A percentile compares a stretch with the other conserved stretches of the same genome.
phyloP scores from a whole-genome alignment of 495 filamentous ascomycete genomes.

The Lichina pygmaea region DNA sequence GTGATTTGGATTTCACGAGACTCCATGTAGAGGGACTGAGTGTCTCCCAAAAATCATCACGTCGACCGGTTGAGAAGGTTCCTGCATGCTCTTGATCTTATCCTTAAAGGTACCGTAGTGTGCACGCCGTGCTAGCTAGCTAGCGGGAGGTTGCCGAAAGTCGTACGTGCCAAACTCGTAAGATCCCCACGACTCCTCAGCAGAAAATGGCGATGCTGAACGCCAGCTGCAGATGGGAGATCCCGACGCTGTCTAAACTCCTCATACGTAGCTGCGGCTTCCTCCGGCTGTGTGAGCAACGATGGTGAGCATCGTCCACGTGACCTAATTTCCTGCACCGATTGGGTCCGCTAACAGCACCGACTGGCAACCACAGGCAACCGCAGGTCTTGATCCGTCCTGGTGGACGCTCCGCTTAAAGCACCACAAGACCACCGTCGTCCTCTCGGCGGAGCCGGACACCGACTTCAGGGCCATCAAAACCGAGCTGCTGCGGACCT shows the following conservation, averaged over 20 bases:
- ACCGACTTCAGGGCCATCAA: slow-evolving; percentile 33
- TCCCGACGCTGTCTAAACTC: not conserved
- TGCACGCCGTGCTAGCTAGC: too few relatives aligned
- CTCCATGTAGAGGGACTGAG: too few relatives aligned
- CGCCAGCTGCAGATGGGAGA: not conserved
- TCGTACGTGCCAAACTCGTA: not conserved
- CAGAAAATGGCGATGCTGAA: not conserved
- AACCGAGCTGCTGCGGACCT: slow-evolving; percentile 30
- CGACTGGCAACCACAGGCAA: slow-evolving; percentile 1
- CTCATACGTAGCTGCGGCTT: not conserved
- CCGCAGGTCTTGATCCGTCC: not conserved
- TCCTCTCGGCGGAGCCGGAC: slow-evolving; percentile 37
- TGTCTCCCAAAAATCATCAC: too few relatives aligned
- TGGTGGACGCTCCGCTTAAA: slow-evolving; percentile 52
- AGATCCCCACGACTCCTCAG: not conserved
- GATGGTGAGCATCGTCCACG: too few relatives aligned
- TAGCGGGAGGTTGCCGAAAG: not conserved
- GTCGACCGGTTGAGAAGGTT: too few relatives aligned
- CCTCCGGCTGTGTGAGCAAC: not conserved
- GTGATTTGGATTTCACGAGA: too few relatives aligned
- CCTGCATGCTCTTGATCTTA: too few relatives aligned
- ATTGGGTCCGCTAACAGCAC: slow-evolving; percentile 4
- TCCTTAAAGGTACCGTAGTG: too few relatives aligned
- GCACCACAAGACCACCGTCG: slow-evolving; percentile 47
- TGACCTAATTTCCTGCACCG: not conserved